These are phyloP conservation scores for Suillus plorans DNA, from an alignment of 768 basidiomycete genomes.

Conservation along the genomic window DNA sequence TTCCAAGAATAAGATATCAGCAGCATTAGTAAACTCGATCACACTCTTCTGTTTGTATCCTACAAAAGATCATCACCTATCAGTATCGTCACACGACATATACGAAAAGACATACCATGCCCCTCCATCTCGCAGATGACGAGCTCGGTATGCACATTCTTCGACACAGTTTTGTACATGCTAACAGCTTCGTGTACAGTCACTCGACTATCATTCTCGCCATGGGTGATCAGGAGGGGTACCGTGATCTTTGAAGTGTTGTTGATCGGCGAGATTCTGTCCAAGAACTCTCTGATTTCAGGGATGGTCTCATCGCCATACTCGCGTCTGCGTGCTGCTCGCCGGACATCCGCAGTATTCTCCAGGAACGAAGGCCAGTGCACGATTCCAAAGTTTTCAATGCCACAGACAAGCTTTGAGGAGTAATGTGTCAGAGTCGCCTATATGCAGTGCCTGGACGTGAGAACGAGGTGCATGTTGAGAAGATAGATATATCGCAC, in stretches of 20 bases:
- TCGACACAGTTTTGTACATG: conserved; percentile 35
- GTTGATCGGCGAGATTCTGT: conserved; percentile 40
- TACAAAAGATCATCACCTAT: conserved; percentile 12
- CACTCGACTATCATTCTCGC: conserved; percentile 41
- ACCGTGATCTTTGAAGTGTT: conserved; percentile 35
- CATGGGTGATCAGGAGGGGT: conserved; percentile 41
- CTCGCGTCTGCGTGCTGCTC: conserved; percentile 35
- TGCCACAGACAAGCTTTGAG: conserved; percentile 38
- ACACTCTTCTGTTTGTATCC: conserved; percentile 45
- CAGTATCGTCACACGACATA: conserved; percentile 1
- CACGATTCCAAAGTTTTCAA: conserved; percentile 41
- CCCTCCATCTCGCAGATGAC: conserved; percentile 43
- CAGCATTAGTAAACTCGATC: conserved; percentile 41
- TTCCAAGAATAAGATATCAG: conserved; percentile 39
- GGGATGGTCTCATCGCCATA: conserved; percentile 43
- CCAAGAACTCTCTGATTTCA: conserved; percentile 36
- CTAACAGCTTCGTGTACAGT: conserved; percentile 38
- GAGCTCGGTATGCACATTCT: conserved; percentile 33
- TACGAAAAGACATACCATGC: conserved; percentile 33
- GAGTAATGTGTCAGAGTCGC: conserved; percentile 43
- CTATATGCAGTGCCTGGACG: conserved; percentile 16
- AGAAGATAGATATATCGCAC: conserved; percentile 20
- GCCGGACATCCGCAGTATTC: conserved; percentile 38
- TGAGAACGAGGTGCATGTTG: not conserved
- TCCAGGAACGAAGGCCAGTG: conserved; percentile 43